Conservation (phyloP, 768 basidiomycete species). For the Hemileccinum impolitum region DNA sequence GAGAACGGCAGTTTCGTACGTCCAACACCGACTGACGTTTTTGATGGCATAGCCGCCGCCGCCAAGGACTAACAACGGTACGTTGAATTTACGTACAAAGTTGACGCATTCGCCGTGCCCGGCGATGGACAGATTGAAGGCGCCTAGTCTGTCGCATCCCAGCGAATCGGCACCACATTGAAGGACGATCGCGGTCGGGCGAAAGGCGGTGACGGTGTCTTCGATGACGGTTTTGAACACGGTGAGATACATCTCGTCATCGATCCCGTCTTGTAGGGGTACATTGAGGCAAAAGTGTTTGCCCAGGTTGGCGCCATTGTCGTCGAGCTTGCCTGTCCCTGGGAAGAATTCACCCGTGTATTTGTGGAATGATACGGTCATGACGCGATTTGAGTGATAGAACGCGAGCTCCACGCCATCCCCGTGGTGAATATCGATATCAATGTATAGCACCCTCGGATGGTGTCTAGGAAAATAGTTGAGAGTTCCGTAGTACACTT, state of each 20-base stretch:
- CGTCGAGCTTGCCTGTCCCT: conserved; percentile 93
- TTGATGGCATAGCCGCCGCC: conserved; percentile 97
- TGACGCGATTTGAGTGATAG: conserved; percentile 96
- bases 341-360: conserved; percentile 99
- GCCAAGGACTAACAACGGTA: conserved; percentile 88
- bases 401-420: conserved; percentile 98
- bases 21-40: conserved; percentile 98
- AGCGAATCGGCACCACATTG: conserved; percentile 98
- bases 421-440: conserved; percentile 99
- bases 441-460: conserved; percentile 94
- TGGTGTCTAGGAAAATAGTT: conserved; percentile 59
- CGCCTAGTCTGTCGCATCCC: conserved; percentile 91
- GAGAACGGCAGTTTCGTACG: conserved; percentile 94
- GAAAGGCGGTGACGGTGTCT: conserved; percentile 85
- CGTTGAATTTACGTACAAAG: conserved; percentile 89
- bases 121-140: conserved; percentile 96
- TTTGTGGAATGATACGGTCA: conserved; percentile 99
- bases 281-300: conserved; percentile 97
- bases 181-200: conserved; percentile 86
- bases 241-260: conserved; percentile 94
- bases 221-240: conserved; percentile 97
- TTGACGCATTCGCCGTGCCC: conserved; percentile 98
- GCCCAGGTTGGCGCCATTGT: conserved; percentile 82
- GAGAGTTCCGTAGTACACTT: not conserved
- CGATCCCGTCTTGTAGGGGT: conserved; percentile 91